These are phyloP conservation scores for Artomyces pyxidatus DNA, from an alignment of 768 basidiomycete genomes.

Conservation along the genomic window DNA sequence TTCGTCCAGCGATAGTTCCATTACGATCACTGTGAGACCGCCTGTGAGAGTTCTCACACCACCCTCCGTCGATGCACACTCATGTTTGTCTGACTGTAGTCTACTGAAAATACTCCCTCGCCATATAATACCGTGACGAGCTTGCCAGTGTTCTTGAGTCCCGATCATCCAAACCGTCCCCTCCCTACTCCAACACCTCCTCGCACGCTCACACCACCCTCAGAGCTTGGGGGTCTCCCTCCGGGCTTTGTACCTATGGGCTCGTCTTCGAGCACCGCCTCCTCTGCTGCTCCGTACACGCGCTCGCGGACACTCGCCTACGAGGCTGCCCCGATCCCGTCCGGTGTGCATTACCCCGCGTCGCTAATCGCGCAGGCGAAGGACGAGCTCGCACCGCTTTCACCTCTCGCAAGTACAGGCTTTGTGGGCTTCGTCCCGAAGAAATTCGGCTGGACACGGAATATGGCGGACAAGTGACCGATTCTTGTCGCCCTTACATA, in stretches of 20 bases:
- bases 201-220: not conserved
- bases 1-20: slow-evolving; percentile 13
- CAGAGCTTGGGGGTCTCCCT: slow-evolving; percentile 3
- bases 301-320: not conserved
- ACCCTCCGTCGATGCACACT: not conserved
- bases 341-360: slow-evolving; percentile 9
- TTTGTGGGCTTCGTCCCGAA: slow-evolving; percentile 1
- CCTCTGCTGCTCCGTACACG: not conserved
- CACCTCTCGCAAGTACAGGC: slow-evolving; percentile 1
- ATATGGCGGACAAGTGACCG: slow-evolving; percentile 5
- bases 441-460: slow-evolving; percentile 7
- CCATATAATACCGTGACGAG: slow-evolving; percentile 11
- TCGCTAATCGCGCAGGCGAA: slow-evolving; percentile 2
- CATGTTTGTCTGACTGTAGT: slow-evolving; percentile 9
- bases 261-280: not conserved
- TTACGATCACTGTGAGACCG: slow-evolving; percentile 12
- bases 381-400: not conserved
- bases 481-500: not conserved
- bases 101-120: slow-evolving; percentile 14
- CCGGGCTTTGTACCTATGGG: not conserved
- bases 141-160: slow-evolving; percentile 22
- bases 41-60: slow-evolving; percentile 2
- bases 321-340: slow-evolving; percentile 11
- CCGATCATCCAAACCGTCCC: slow-evolving; percentile 17
- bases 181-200: slow-evolving; percentile 7